Conservation (phyloP, 192 early-diverging fungal species). For the Rhizoclosmatium globosum region DNA sequence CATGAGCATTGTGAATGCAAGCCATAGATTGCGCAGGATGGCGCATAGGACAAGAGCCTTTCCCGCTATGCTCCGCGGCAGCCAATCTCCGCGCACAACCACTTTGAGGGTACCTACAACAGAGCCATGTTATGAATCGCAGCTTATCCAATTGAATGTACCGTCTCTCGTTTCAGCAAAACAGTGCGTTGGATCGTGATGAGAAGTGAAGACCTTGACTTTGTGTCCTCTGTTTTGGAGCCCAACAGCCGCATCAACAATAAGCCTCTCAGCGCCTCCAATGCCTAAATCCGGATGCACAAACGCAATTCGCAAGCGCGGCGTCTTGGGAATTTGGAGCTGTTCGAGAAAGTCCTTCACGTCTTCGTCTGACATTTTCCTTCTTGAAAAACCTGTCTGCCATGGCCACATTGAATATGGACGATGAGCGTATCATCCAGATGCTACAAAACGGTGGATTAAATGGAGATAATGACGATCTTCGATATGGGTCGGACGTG, state of each 20-base stretch:
- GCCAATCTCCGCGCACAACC: conserved; percentile 71
- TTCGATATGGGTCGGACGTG: conserved; percentile 2
- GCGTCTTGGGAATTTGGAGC: not conserved
- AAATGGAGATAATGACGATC: conserved; percentile 39
- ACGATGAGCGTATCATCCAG: conserved; percentile 26
- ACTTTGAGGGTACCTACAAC: conserved; percentile 78
- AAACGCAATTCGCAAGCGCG: conserved; percentile 67
- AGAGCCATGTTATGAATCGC: not conserved
- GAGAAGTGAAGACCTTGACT: conserved; percentile 86
- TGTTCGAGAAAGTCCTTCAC: not conserved
- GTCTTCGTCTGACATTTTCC: no score
- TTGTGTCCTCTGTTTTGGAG: conserved; percentile 81
- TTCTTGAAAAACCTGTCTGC: no score
- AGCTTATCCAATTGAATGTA: conserved; percentile 35
- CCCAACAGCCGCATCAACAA: conserved; percentile 90
- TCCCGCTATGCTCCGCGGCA: conserved; percentile 78
- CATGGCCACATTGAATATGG: conserved; percentile 3
- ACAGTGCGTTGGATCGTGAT: conserved; percentile 87
- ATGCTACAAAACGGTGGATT: conserved; percentile 18
- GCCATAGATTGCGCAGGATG: conserved; percentile 75
- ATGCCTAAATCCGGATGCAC: conserved; percentile 96
- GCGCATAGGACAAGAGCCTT: conserved; percentile 84
- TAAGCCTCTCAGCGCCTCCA: conserved; percentile 92
- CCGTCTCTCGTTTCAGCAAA: conserved; percentile 92
- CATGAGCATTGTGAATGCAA: conserved; percentile 64